These are phyloP conservation scores for Gomphus sp. DNA, from an alignment of 1,284 basidiomycete species.

Conservation along the genomic window DNA sequence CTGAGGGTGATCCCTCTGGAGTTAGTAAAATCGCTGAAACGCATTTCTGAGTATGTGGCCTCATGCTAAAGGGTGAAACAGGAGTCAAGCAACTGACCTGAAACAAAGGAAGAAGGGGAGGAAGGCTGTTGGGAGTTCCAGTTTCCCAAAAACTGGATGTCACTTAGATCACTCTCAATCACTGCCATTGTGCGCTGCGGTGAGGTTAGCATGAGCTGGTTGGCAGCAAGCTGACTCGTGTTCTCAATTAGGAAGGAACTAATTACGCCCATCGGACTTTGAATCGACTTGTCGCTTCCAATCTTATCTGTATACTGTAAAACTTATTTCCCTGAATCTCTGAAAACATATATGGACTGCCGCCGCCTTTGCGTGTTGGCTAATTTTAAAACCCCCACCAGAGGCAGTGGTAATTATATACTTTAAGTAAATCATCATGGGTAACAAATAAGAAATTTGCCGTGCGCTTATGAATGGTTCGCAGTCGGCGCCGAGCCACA, in stretches of 20 bases:
- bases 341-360: too few relatives aligned
- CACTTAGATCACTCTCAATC: not conserved
- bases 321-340: too few relatives aligned
- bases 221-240: not conserved
- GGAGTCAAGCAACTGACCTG: constrained; percentile 3
- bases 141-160: constrained; percentile 9
- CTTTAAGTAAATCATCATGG: too few relatives aligned
- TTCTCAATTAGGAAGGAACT: constrained; percentile 2
- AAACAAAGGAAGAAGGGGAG: constrained; percentile 1
- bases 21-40: not conserved
- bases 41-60: not conserved
- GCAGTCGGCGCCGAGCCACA: too few relatives aligned
- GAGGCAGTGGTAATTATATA: too few relatives aligned
- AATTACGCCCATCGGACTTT: constrained; percentile 9
- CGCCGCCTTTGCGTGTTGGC: too few relatives aligned
- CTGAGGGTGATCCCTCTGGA: not conserved
- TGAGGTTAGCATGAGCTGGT: not conserved
- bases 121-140: constrained; percentile 6
- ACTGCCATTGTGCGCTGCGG: not conserved
- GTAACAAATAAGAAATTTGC: too few relatives aligned
- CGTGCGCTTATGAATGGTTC: too few relatives aligned
- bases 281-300: not conserved
- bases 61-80: not conserved
- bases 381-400: too few relatives aligned
- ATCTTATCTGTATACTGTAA: too few relatives aligned